Evolutionary conservation across 2,329 filamentous ascomycete species (phyloP).

Genomic region (Plenodomus tracheiphilus): DNA sequence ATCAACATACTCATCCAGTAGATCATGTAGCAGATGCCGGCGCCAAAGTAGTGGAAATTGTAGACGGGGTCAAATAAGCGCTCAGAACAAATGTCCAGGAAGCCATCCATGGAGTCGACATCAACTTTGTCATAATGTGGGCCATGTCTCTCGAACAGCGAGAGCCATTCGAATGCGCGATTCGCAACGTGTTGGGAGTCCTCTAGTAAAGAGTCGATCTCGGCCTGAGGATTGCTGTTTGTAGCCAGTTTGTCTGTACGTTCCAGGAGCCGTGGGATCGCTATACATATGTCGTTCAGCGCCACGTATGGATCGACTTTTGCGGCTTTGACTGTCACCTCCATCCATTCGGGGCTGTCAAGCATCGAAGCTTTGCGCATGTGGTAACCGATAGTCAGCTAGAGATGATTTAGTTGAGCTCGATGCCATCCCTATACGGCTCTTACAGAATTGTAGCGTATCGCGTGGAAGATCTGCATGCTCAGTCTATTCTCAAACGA

Average conservation of each 20-base stretch:
- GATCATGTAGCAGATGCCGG: slow-evolving; percentile 39
- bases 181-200: slow-evolving; percentile 30
- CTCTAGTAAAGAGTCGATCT: slow-evolving; percentile 29
- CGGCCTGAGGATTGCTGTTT: slow-evolving; percentile 6
- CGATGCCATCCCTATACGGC: background rate
- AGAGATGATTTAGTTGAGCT: slow-evolving; percentile 1
- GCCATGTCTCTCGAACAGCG: slow-evolving; percentile 33
- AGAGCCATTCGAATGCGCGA: slow-evolving; percentile 35
- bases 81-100: slow-evolving; percentile 31
- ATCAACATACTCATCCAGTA: slow-evolving; percentile 45
- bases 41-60: slow-evolving; percentile 37
- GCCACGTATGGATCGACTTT: slow-evolving; percentile 40
- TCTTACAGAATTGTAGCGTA: slow-evolving; percentile 41
- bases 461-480: slow-evolving; percentile 40
- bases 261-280: slow-evolving; percentile 40
- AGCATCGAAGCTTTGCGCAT: slow-evolving; percentile 42
- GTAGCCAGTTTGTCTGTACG: slow-evolving; percentile 29
- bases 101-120: slow-evolving; percentile 28
- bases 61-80: slow-evolving; percentile 34
- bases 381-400: slow-evolving; percentile 42
- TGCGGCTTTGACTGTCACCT: slow-evolving; percentile 33
- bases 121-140: slow-evolving; percentile 33
- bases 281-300: slow-evolving; percentile 38
- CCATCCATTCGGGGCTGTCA: slow-evolving; percentile 38
- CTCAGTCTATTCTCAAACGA: slow-evolving; percentile 35